Evolutionary conservation across 176 grass and related monocot species (phyloP), one percentile per base, ranked within the genome.

Genomic region (Puya raimondii): DNA sequence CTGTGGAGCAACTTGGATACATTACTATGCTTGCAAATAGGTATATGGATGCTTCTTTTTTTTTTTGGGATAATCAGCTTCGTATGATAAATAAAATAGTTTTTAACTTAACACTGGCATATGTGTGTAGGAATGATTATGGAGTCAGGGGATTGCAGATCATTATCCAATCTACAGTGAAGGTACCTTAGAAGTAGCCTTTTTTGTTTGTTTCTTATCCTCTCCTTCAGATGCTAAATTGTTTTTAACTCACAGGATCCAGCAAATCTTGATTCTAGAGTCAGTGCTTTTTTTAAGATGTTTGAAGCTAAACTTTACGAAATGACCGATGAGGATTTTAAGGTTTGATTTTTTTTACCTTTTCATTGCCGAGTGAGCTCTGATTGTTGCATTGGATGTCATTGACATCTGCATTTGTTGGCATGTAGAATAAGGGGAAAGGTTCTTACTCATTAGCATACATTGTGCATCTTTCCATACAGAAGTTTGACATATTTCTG

Each of bases 1-100:
- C 89, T 17, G 82, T 97, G 74, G 93, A 97, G 79, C 93, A 97
- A 84, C 93, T 97, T 82, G 93, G 93, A 72, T 97, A 97, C 74
- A 97, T 97, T 85, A 78, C 76, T 42, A 13, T 70, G 15, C 86
- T 97, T 82, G 77, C 51, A 68, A 79, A 85, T 76, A 92, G 84
- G 93, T 92, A 85, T 61, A 3, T 66, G 29, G 15, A 42, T 66
- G 13, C 14, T 13, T 16, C 10, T 66, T 0, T 16, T 47, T 13
- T 51, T 51, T 42, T 26, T 7, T 65, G 1, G 49, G 16, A 75
- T 65, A 26, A 47, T 8, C 54, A 26, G 2, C 25, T 26, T 26
- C 25, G 2, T 26, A 26, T 26, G 25, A 26, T 26, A 26, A 26
- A 26, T 26, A 26, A 26, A 26, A 26, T 26, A 26, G 25, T 26